Conservation (phyloP, 2,329 filamentous ascomycete species). For the Clonostachys rhizophaga region DNA sequence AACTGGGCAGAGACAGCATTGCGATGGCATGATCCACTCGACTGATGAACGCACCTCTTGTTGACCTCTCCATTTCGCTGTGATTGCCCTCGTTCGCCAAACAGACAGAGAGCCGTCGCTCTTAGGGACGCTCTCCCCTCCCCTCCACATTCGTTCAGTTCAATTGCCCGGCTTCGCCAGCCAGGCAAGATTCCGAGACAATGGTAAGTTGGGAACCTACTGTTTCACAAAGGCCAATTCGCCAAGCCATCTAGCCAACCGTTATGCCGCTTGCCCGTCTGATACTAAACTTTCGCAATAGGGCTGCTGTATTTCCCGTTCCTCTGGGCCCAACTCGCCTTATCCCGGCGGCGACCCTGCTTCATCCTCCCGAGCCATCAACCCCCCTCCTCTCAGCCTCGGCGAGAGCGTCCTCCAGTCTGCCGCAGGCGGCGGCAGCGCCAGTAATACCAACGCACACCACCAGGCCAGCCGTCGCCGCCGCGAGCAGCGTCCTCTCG, state of each 20-base stretch:
- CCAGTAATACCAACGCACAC: constrained; percentile 5
- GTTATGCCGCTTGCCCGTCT: neutral
- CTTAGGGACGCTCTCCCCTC: too few species aligned
- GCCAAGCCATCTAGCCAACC: neutral
- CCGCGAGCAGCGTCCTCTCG: constrained; percentile 36
- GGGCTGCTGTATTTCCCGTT: constrained; percentile 56
- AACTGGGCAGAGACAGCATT: too few species aligned
- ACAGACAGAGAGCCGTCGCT: too few species aligned
- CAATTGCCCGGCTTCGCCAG: neutral
- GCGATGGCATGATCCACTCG: too few species aligned
- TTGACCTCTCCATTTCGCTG: too few species aligned
- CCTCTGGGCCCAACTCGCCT: constrained; percentile 46
- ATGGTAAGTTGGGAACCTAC: neutral
- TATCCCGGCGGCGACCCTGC: constrained; percentile 44
- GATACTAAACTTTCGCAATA: constrained; percentile 12
- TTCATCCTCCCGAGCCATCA: constrained; percentile 49
- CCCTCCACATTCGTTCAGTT: too few species aligned
- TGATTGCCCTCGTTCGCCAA: too few species aligned
- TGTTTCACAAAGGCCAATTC: neutral
- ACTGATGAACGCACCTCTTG: too few species aligned
- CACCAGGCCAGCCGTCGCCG: constrained; percentile 18
- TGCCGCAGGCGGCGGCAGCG: constrained; percentile 1
- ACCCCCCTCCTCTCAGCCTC: constrained; percentile 28
- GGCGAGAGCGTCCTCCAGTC: constrained; percentile 14
- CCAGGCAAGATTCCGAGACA: neutral